Evolutionary conservation across 2,329 filamentous ascomycete species (phyloP), one percentile per base, ranked within the genome.

Genomic region (Dothideomycetes sp.): DNA sequence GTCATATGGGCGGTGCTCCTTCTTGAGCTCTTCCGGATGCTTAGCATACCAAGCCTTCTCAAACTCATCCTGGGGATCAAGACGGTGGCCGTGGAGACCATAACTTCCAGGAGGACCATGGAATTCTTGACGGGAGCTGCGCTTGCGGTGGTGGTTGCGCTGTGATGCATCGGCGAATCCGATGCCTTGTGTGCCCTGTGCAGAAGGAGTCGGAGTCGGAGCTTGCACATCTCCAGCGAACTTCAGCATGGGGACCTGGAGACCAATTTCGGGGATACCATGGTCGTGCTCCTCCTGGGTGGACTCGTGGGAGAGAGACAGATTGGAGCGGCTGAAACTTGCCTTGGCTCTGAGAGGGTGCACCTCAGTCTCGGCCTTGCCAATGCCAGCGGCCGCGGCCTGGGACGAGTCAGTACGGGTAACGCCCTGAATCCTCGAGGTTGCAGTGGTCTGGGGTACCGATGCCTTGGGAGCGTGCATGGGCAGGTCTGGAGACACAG

Each of bases 161-260:
- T 41, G 18, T 57, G 57, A 70, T 56, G 67, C 68, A 48, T 76
- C 70, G 43, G 69, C 69, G 55, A 69, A 74, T 23, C 70, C 70
- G 53, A 73, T 61, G 27, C 67, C 67, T 24, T 64, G 52, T 28
- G 59, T 47, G 43, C 56, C 65, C 33, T 60, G 54, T 37, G 60
- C 51, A 12, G 56, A 67, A 7, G 80, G 81, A 2, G 78, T 75
- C 1, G 88, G 87, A 2, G 88, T 91, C 2, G 91, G 91, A 11
- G 91, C 91, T 65, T 98, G 91, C 8, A 96, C 91, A 58, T 96
- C 89, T 47, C 91, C 91, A 30, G 91, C 84, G 58, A 91, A 78
- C 39, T 81, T 83, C 57, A 91, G 82, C 84, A 98, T 91, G 35
- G 91, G 91, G 27, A 98, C 89, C 56, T 88, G 82, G 54, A 84